Base-by-base conservation (phyloP, 345 rosid species). In the Eucalyptus albens region DNA sequence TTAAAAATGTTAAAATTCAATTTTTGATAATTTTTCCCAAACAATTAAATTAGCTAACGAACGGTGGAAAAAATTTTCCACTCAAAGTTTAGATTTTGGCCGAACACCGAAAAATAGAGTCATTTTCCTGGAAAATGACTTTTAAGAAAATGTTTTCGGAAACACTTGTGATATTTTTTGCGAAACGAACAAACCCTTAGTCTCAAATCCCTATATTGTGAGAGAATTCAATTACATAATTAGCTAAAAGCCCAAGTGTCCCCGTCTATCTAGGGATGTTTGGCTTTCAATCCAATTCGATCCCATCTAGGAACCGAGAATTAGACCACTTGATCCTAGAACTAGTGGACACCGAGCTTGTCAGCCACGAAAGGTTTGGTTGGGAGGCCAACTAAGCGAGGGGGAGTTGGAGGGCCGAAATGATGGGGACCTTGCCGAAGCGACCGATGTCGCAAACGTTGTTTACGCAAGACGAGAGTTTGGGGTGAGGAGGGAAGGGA, bases 91-190 rank as follows among this genome's bases (percentile, higher is more conserved):
- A 49, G 15, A 2, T 49, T 49, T 49, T 2, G 5, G 0, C 5
- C 2, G 5, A 49, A 49, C 0, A 49, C 0, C 6, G 0, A 2
- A 49, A 49, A 49, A 49, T 49, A 49, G 1, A 49, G 15, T 49
- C 15, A 13, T 49, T 49, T 12, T 12, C 1, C 14, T 0, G 0
- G 1, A 49, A 49, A 49, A 49, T 49, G 5, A 49, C 15, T 49
- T 49, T 4, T 4, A 49, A 0, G 2, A 49, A 49, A 49, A 49
- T 49, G 2, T 49, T 49, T 49, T 49, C 1, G 0, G 1, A 49
- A 49, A 49, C 5, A 13, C n/a, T n/a, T n/a, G n/a, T 4, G 2
- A 49, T 49, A 49, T 49, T 49, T 49, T 49, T 0, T 2, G 15
- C 5, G 2, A 49, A 49, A 49, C 6, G 6, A 49, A 49, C 0